Percentiles rank a stretch among this genome's conserved stretches.
Conservation (phyloP, 768 basidiomycete genomes). For the Russula sp. region DNA sequence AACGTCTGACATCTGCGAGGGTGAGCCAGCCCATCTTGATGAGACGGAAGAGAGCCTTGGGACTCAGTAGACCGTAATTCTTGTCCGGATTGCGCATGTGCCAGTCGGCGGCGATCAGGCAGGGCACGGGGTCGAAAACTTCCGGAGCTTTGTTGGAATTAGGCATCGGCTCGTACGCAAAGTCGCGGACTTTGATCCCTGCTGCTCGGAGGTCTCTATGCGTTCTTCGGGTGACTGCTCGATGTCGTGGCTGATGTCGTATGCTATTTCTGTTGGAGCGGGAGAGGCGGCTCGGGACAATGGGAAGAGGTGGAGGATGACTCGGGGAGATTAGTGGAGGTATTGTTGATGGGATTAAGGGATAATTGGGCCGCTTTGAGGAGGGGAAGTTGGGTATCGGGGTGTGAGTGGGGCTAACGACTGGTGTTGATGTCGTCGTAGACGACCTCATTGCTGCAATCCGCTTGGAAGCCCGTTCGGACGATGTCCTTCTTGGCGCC, state of each 20-base stretch:
- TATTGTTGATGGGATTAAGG: constrained; percentile 7
- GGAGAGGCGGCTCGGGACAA: constrained; percentile 31
- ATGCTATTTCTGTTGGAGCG: constrained; percentile 34
- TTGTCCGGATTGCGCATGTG: constrained; percentile 33
- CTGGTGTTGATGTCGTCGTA: too few relatives aligned
- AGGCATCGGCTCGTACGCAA: constrained; percentile 30
- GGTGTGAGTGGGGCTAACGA: neutral
- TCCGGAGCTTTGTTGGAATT: constrained; percentile 30
- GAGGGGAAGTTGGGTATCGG: neutral
- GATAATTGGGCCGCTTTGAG: neutral
- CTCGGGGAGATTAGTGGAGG: neutral
- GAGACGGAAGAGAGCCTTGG: constrained; percentile 33
- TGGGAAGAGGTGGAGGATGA: neutral
- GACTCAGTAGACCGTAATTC: constrained; percentile 24
- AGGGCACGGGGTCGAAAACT: constrained; percentile 31
- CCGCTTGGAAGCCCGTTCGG: neutral
- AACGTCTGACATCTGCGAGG: constrained; percentile 30
- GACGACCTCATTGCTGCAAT: neutral
- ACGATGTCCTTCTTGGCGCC: neutral
- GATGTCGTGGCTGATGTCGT: constrained; percentile 29
- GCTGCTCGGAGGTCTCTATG: constrained; percentile 21
- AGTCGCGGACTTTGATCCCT: constrained; percentile 40
- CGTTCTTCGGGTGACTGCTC: constrained; percentile 15
- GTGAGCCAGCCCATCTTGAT: constrained; percentile 35
- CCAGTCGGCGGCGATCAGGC: constrained; percentile 34